Conservation (phyloP, 768 basidiomycete species). For the Mycena sanguinolenta region DNA sequence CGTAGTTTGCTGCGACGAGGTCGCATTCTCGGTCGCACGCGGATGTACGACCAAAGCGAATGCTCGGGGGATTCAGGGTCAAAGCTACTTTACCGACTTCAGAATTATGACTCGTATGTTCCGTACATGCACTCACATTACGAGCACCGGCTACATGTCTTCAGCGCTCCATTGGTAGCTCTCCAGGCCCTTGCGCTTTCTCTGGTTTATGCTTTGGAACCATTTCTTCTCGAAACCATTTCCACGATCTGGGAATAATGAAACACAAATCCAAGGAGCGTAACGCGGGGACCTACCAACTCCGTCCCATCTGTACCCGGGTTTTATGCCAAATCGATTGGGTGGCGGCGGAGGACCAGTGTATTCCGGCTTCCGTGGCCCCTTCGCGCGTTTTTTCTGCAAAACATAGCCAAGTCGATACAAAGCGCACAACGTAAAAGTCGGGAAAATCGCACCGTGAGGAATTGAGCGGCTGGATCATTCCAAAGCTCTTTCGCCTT, state of each 20-base stretch:
- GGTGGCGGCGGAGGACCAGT: conserved; percentile 90
- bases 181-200: conserved; percentile 76
- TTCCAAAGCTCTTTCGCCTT: conserved; percentile 91
- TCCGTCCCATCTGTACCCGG: conserved; percentile 98
- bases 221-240: conserved; percentile 95
- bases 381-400: conserved; percentile 79
- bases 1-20: not conserved
- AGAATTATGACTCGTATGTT: not conserved
- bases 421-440: not conserved
- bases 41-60: conserved; percentile 4
- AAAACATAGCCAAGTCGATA: conserved; percentile 13
- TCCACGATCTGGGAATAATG: conserved; percentile 73
- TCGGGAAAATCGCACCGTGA: conserved; percentile 71
- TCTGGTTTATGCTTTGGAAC: conserved; percentile 87
- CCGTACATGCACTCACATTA: conserved; percentile 16
- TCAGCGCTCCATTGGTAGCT: conserved; percentile 91
- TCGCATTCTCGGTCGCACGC: conserved; percentile 25
- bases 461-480: conserved; percentile 96
- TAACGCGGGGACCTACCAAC: conserved; percentile 73
- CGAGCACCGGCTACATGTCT: conserved; percentile 77
- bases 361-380: conserved; percentile 87
- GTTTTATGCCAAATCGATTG: conserved; percentile 95
- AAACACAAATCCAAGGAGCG: conserved; percentile 17
- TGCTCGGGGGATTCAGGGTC: not conserved
- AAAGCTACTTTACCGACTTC: not conserved